phyloP scores from a whole-genome alignment of 495 filamentous ascomycete genomes.

The Penicillium coffeae region DNA sequence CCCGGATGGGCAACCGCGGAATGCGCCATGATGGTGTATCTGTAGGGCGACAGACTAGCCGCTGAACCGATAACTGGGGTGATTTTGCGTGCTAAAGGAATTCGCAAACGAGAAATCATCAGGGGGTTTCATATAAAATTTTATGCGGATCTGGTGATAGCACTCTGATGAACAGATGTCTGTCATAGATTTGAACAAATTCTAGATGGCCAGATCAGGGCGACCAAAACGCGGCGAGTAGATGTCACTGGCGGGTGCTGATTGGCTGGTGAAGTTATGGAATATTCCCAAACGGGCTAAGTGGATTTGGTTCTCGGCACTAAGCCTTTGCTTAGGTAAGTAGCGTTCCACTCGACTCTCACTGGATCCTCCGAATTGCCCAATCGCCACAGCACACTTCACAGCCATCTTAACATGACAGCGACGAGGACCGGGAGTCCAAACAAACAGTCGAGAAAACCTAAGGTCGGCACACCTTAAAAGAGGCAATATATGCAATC shows the following conservation, averaged over 20 bases:
- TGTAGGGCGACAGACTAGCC: conserved; percentile 7
- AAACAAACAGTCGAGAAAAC: no score
- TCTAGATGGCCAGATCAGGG: no score
- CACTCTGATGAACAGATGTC: conserved; percentile 2
- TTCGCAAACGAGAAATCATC: conserved; percentile 6
- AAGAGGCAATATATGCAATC: conserved; percentile 1
- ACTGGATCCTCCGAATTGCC: no score
- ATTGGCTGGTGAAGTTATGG: conserved; percentile 14
- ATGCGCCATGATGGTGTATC: conserved; percentile 9
- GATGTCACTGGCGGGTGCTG: conserved; percentile 20
- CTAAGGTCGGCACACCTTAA: no score
- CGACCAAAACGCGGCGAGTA: no score
- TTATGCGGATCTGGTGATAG: not conserved
- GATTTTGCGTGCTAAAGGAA: conserved; percentile 7
- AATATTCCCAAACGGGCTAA: conserved; percentile 4
- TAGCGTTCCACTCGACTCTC: no score
- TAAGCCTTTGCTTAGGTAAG: no score
- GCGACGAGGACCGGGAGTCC: no score
- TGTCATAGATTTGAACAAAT: conserved; percentile 4
- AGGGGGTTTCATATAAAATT: not conserved
- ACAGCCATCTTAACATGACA: no score
- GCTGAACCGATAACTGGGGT: conserved; percentile 2
- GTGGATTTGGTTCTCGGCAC: conserved; percentile 3
- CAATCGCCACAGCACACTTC: no score
- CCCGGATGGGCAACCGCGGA: conserved; percentile 2